Evolutionary conservation across 208 protist genomes (phyloP).

Genomic region (Leishmania turanica): DNA sequence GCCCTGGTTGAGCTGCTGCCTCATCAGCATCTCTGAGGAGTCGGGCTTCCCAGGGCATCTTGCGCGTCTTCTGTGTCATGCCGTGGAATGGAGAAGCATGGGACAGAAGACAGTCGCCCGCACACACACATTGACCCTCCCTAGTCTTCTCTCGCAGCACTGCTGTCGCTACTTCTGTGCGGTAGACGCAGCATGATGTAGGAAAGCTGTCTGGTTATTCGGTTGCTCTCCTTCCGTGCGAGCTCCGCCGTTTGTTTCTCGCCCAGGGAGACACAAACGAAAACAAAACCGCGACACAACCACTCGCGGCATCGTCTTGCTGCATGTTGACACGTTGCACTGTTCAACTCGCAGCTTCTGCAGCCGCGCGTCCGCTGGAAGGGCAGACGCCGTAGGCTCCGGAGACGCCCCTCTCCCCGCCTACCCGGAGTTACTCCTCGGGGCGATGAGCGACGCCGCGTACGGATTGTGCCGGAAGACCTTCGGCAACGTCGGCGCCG

Average conservation of each 20-base stretch:
- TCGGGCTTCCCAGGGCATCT: not conserved
- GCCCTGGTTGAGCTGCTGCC: not conserved
- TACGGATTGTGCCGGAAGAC: slow-evolving; percentile 7
- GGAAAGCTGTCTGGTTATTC: not conserved
- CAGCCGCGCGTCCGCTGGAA: not conserved
- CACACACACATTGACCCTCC: not conserved
- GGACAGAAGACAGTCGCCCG: not conserved
- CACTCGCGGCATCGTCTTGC: not conserved
- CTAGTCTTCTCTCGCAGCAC: not conserved
- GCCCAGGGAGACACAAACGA: not conserved
- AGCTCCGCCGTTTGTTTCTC: not conserved
- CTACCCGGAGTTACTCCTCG: slow-evolving; percentile 2
- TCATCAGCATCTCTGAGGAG: not conserved
- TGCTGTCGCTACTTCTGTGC: not conserved
- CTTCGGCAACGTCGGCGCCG: not conserved
- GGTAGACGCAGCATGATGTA: not conserved
- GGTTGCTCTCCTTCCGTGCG: not conserved
- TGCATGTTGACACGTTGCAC: not conserved
- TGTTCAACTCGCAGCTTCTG: not conserved
- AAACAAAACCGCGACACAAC: not conserved
- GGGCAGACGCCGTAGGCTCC: not conserved
- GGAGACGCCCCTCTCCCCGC: not conserved
- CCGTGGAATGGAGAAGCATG: not conserved
- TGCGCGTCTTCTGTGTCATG: not conserved
- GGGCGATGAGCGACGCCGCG: slow-evolving; percentile 2